Evolutionary conservation across 176 grass and related monocot genomes (phyloP).

Genomic region (Oryza meridionalis): DNA sequence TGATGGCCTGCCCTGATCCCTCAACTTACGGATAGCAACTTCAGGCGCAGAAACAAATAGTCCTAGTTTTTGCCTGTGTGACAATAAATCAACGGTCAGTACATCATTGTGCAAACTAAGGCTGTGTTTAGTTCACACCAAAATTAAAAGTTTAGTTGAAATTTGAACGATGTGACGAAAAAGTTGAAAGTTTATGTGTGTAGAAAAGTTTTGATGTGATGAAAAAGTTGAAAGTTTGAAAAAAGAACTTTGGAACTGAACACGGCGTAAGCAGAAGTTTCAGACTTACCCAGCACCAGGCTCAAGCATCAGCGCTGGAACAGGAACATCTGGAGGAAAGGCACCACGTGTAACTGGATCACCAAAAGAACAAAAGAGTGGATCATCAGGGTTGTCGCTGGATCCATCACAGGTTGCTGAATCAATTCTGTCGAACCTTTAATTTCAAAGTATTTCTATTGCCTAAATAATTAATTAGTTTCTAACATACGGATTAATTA

Average conservation of each 20-base stretch:
- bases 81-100: constrained; percentile 26
- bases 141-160: no score
- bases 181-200: no score
- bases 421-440: constrained; percentile 52
- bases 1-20: constrained; percentile 73
- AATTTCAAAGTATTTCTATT: not conserved
- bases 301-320: constrained; percentile 81
- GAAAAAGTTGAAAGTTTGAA: no score
- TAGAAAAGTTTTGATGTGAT: no score
- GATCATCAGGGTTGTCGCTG: constrained; percentile 63
- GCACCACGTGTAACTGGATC: constrained; percentile 56
- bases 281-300: constrained; percentile 86
- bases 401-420: constrained; percentile 63
- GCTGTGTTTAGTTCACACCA: no score
- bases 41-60: constrained; percentile 93
- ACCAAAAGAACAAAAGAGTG: constrained; percentile 69
- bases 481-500: no score
- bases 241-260: no score
- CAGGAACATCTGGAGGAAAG: constrained; percentile 74
- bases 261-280: not conserved
- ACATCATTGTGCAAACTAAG: constrained; percentile 8
- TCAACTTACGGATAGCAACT: constrained; percentile 91
- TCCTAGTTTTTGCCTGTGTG: constrained; percentile 63
- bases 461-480: no score
- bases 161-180: no score